Evolutionary conservation across 1,284 basidiomycete species (phyloP).

Genomic region (Limonomyces culmigenus): DNA sequence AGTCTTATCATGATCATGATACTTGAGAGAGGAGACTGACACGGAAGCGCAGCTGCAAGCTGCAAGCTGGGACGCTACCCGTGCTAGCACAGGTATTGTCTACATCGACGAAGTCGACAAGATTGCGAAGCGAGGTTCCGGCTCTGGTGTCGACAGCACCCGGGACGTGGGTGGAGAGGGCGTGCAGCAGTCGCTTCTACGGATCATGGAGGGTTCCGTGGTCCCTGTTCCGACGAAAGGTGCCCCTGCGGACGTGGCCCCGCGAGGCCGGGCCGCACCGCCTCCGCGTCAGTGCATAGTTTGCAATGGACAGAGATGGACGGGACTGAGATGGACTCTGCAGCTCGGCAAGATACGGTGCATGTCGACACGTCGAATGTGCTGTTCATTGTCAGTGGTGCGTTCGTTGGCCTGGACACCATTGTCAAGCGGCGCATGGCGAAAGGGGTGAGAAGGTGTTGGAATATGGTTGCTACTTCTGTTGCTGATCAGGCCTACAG

Average conservation of each 20-base stretch:
- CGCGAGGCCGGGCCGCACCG: not conserved
- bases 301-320: not conserved
- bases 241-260: slow-evolving; percentile 14
- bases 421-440: slow-evolving; percentile 64
- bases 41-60: slow-evolving; percentile 51
- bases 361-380: slow-evolving; percentile 80
- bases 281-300: not conserved
- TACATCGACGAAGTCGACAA: slow-evolving; percentile 97
- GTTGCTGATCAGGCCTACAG: slow-evolving; percentile 18
- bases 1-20: slow-evolving; percentile 7
- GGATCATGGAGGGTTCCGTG: slow-evolving; percentile 85
- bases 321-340: not conserved
- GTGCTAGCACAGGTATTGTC: slow-evolving; percentile 81
- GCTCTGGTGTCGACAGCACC: slow-evolving; percentile 46
- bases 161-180: slow-evolving; percentile 93
- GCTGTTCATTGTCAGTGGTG: slow-evolving; percentile 82
- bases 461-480: not conserved
- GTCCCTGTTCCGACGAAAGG: slow-evolving; percentile 71
- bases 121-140: slow-evolving; percentile 54
- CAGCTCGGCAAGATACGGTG: slow-evolving; percentile 52
- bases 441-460: slow-evolving; percentile 66
- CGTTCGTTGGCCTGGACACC: slow-evolving; percentile 83
- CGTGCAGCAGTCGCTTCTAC: slow-evolving; percentile 83
- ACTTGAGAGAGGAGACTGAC: slow-evolving; percentile 1
- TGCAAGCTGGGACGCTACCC: slow-evolving; percentile 73